Percentiles rank a stretch among this genome's conserved stretches.
Evolutionary conservation across 768 basidiomycete species (phyloP).

Genomic region (Lenzites betulinus): DNA sequence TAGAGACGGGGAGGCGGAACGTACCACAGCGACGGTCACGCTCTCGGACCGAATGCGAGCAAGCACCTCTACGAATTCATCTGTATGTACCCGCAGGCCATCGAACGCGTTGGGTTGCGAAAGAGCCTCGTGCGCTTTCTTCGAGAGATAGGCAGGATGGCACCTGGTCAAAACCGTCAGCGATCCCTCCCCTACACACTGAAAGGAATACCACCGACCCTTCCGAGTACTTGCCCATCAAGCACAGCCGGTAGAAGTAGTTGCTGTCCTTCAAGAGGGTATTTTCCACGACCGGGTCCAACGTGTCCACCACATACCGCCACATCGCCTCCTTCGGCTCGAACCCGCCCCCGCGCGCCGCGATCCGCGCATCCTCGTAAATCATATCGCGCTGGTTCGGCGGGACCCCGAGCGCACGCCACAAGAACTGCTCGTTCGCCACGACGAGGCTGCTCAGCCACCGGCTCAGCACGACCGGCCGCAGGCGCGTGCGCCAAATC

Average conservation of each 20-base stretch:
- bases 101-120: constrained; percentile 17
- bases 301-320: constrained; percentile 33
- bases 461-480: constrained; percentile 59
- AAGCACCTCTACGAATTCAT: constrained; percentile 23
- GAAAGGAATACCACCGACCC: constrained; percentile 4
- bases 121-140: constrained; percentile 18
- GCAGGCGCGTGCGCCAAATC: constrained; percentile 62
- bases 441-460: constrained; percentile 46
- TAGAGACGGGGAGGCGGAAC: neutral
- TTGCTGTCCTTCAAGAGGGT: constrained; percentile 22
- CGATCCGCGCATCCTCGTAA: constrained; percentile 37
- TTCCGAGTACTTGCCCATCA: constrained; percentile 17
- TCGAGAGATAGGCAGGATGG: constrained; percentile 15
- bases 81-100: constrained; percentile 20
- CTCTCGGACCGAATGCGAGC: constrained; percentile 18
- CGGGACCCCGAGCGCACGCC: constrained; percentile 82
- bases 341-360: constrained; percentile 41
- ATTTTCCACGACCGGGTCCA: constrained; percentile 32
- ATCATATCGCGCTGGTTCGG: constrained; percentile 49
- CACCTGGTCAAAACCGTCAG: neutral
- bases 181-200: neutral
- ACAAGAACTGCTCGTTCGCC: constrained; percentile 63
- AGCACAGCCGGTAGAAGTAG: constrained; percentile 23
- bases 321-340: constrained; percentile 31
- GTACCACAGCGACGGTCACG: constrained; percentile 20